Evolutionary conservation across 306 rosid genomes (phyloP).

Genomic region (Lathyrus sativus): DNA sequence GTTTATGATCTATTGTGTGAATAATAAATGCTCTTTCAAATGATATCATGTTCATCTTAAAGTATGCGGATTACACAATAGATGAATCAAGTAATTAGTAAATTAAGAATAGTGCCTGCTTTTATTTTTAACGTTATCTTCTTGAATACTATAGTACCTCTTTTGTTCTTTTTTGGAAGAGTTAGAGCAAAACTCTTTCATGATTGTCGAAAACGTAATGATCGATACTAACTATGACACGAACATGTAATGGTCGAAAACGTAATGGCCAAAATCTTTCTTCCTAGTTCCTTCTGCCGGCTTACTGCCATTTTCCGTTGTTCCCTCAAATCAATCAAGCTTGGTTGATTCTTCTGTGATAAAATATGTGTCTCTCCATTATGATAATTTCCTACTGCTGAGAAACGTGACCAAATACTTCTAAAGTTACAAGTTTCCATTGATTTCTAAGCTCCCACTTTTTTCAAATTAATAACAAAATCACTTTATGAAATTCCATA

Average conservation of each 20-base stretch:
- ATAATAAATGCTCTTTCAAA: no score
- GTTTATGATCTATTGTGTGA: no score
- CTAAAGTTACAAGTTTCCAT: neutral
- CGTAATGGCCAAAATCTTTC: neutral
- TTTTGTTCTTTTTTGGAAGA: neutral
- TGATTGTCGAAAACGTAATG: neutral
- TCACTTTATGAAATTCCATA: neutral
- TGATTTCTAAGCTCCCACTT: neutral
- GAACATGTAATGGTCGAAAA: no score
- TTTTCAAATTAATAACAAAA: neutral
- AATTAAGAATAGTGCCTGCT: no score
- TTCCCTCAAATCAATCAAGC: neutral
- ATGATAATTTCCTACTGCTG: neutral
- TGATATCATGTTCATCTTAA: no score
- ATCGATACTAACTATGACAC: neutral
- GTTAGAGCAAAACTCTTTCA: neutral
- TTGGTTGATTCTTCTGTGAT: neutral
- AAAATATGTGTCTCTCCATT: neutral
- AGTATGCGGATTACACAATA: no score
- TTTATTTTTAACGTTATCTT: neutral
- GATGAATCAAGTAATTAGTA: no score
- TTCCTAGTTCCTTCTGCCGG: neutral
- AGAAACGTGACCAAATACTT: neutral
- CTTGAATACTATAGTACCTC: no score
- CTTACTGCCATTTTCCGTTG: neutral